Evolutionary conservation across 768 basidiomycete species (phyloP).

Genomic region (Cubamyces lactineus): DNA sequence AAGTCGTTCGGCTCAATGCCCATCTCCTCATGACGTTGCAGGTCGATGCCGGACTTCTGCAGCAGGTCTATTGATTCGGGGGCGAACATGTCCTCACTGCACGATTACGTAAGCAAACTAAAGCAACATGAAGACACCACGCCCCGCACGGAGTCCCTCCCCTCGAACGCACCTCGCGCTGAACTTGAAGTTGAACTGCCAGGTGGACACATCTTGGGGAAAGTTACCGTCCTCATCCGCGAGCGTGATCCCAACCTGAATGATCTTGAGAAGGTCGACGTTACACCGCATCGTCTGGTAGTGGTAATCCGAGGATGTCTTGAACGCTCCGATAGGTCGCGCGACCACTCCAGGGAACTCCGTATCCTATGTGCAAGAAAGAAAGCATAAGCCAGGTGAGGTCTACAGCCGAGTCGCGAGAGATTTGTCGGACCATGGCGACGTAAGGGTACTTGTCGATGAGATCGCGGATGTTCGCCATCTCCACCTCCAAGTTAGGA

Average conservation of each 20-base stretch:
- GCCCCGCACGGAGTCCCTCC: neutral
- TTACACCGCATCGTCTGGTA: conserved; percentile 99
- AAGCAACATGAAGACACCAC: conserved; percentile 7
- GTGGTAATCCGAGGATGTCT: conserved; percentile 97
- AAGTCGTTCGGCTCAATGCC: conserved; percentile 94
- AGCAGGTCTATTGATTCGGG: conserved; percentile 96
- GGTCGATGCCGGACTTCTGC: conserved; percentile 94
- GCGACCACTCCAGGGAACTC: conserved; percentile 99
- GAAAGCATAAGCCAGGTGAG: conserved; percentile 27
- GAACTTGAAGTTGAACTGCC: conserved; percentile 99
- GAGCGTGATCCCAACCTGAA: conserved; percentile 94
- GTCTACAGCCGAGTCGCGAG: conserved; percentile 19
- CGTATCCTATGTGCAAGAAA: conserved; percentile 71
- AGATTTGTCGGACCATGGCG: conserved; percentile 73
- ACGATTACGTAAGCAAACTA: conserved; percentile 25
- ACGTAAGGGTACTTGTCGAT: conserved; percentile 93
- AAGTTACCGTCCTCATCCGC: conserved; percentile 93
- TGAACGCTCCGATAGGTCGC: conserved; percentile 94
- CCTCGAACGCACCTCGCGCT: conserved; percentile 68
- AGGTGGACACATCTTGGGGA: conserved; percentile 88
- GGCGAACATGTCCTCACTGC: conserved; percentile 96
- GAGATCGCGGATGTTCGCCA: conserved; percentile 82
- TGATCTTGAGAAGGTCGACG: conserved; percentile 96
- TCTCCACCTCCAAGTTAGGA: conserved; percentile 90
- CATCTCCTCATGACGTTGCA: conserved; percentile 88